Evolutionary conservation across 495 filamentous ascomycete genomes (phyloP), one percentile per base, ranked within the genome.

Genomic region (Tetracladium setigerum): DNA sequence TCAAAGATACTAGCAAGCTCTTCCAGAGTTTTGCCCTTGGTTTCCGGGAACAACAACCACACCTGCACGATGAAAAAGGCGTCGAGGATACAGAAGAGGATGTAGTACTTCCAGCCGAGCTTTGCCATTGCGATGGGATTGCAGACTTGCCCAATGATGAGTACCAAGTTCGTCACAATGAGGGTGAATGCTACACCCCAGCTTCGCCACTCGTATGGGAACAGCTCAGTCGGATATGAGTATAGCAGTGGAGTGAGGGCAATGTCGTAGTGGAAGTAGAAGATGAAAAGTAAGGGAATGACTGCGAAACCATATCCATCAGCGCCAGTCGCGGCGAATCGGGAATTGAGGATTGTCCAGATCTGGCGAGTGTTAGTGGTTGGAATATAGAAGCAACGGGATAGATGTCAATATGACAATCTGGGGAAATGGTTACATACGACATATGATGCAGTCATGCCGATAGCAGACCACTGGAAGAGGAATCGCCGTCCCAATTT

Each of bases 371-470:
- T 7, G 22, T 27, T 27, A 27, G 22, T 27, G 22, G 22, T 7
- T 7, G 22, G 7, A 7, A 27, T 7, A 27, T 7, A 27, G 22
- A 3, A 27, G 22, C 22, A 27, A 7, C 7, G 7, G 22, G 22
- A 7, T 7, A 3, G 22, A 27, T 7, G 3, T 27, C 22, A 27
- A 27, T 27, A 3, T 27, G 22, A 3, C 22, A 3, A 3, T 27
- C 22, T 27, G 22, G 7, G 7, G 7, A 7, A 7, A 27, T 27
- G 22, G 22, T 27, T 27, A 27, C 22, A 27, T 27, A 36, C 65
- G 47, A 76, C 62, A 58, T 78, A 82, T 32, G 73, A 67, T 30
- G 65, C 55, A 41, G 74, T 63, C 79, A 83, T 84, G 52, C 78
- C 78, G 2, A 54, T 61, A 12, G 76, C 81, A 33, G 76, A 64